phyloP scores from a whole-genome alignment of 2,329 filamentous ascomycete genomes.

The Ceratocystis eucalypticola region DNA sequence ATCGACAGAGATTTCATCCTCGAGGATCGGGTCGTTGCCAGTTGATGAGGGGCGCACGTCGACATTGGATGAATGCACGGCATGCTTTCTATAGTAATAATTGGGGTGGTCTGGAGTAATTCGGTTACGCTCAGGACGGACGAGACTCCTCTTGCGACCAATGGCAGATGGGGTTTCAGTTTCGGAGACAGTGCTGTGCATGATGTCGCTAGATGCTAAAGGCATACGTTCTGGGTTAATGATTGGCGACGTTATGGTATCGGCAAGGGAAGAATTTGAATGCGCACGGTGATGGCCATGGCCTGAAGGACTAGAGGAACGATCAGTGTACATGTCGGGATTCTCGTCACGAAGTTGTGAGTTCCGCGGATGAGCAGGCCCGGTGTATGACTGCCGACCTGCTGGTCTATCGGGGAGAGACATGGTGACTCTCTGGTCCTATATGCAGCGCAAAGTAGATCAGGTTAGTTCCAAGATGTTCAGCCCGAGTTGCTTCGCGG shows the following conservation, averaged over 20 bases:
- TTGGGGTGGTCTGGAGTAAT: conserved; percentile 83
- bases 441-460: background rate
- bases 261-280: conserved; percentile 45
- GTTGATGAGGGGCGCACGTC: conserved; percentile 78
- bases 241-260: conserved; percentile 43
- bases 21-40: conserved; percentile 75
- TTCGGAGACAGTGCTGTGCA: conserved; percentile 20
- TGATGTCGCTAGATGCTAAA: conserved; percentile 36
- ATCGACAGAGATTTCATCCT: conserved; percentile 57
- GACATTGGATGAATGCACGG: conserved; percentile 87
- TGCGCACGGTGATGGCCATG: conserved; percentile 41
- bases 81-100: conserved; percentile 91
- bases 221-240: conserved; percentile 42
- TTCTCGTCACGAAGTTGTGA: conserved; percentile 51
- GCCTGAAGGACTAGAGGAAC: conserved; percentile 31
- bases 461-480: background rate
- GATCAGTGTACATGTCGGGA: conserved; percentile 57
- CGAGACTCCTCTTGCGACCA: conserved; percentile 69
- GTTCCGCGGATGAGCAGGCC: conserved; percentile 54
- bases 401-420: conserved; percentile 53
- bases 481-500: background rate
- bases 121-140: conserved; percentile 75
- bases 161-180: conserved; percentile 28
- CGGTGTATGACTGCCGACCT: conserved; percentile 46
- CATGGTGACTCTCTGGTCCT: conserved; percentile 31